Evolutionary conservation across 106 monocot species (phyloP).

Genomic region (Allium cepa): DNA sequence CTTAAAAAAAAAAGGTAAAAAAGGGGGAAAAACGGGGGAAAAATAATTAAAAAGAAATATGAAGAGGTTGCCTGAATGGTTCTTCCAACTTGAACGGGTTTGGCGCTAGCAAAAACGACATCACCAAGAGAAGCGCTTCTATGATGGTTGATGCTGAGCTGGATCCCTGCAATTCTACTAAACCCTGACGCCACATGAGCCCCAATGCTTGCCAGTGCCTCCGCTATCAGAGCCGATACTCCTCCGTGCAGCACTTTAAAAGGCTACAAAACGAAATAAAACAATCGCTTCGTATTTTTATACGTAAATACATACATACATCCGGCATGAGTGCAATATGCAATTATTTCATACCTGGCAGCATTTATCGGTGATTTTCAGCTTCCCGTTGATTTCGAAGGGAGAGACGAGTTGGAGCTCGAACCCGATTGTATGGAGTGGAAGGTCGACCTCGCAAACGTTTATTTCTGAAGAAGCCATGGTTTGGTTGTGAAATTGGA

Average conservation of each 20-base stretch:
- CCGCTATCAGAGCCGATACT: constrained; percentile 78
- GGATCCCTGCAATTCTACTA: constrained; percentile 69
- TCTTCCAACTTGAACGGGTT: constrained; percentile 36
- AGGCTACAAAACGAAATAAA: constrained; percentile 27
- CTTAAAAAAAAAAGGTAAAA: too few species aligned
- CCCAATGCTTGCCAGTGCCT: constrained; percentile 79
- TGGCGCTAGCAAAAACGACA: constrained; percentile 48
- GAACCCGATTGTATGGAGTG: constrained; percentile 63
- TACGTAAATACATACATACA: neutral
- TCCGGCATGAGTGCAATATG: too few species aligned
- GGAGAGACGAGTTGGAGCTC: constrained; percentile 49
- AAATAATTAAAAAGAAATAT: neutral
- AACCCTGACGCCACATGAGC: constrained; percentile 72
- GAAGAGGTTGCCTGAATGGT: constrained; percentile 46
- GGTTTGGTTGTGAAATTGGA: too few species aligned
- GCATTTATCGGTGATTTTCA: constrained; percentile 40
- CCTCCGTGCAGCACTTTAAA: constrained; percentile 86
- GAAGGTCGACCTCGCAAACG: constrained; percentile 51
- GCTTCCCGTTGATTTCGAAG: constrained; percentile 37
- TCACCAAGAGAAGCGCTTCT: constrained; percentile 46
- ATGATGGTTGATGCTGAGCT: constrained; percentile 91
- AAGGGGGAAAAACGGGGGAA: too few species aligned
- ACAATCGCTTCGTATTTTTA: neutral
- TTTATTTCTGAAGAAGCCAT: neutral
- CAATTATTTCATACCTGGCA: constrained; percentile 45